Evolutionary conservation across 2,329 filamentous ascomycete species (phyloP), one percentile per base, ranked within the genome.

Genomic region (Aureobasidium pullulans): DNA sequence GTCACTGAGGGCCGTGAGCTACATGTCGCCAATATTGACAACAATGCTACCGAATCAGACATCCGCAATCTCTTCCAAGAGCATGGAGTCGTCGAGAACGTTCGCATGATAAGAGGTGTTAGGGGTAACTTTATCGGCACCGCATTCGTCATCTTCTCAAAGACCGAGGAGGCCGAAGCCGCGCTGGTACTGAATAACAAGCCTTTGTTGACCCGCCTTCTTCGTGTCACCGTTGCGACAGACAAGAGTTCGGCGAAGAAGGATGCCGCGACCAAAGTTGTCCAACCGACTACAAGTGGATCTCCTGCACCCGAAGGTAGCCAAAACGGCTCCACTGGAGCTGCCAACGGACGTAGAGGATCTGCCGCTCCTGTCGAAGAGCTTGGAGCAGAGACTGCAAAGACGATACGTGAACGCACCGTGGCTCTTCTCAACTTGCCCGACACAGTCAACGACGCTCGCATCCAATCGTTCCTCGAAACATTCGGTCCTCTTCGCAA

Each of bases 391-490:
- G 63, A 68, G 13, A 65, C 64, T 28, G 64, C 63, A 42, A 65
- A 61, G 37, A 68, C 67, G 1, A 69, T 70, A 23, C 66, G 65
- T 42, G 83, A 85, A 52, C 85, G 90, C 56, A 94, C 89, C 0
- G 80, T 97, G 52, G 87, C 87, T 9, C 77, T 99, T 31, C 83
- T 96, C 74, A 88, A 92, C 63, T 78, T 99, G 1, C 90, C 94
- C 0, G 94, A 97, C 68, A 97, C 92, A 0, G 84, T 97, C 67
- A 96, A 95, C 64, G 90, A 96, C 67, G 84, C 88, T 1, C 89
- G 92, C 32, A 84, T 99, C 58, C 84, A 84, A 46, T 80, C 85
- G 0, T 76, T 95, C 2, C 84, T 88, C 8, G 87, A 90, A 65
- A 81, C 84, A 1, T 80, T 86, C 46, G 91, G 90, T 0, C 73